Conservation (phyloP, 148 eudicot genomes). For the Rhododendron vialii region DNA sequence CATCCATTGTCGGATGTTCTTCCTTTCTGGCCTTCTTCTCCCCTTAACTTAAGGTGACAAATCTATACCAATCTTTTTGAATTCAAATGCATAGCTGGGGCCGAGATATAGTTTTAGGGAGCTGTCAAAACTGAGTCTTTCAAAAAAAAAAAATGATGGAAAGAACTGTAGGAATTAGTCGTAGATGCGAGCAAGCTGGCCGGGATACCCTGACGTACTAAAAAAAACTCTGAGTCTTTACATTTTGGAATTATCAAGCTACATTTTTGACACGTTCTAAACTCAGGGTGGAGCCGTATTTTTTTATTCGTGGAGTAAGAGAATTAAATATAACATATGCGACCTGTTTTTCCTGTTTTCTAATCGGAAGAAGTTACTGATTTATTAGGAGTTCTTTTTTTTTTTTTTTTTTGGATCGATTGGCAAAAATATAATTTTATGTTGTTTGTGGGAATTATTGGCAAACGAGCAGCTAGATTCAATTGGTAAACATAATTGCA, state of each 20-base stretch:
- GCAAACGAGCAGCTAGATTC: neutral
- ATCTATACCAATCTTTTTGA: neutral
- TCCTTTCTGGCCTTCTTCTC: conserved; percentile 76
- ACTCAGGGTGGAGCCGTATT: neutral
- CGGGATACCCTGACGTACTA: neutral
- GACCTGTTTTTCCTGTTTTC: neutral
- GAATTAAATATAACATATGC: neutral
- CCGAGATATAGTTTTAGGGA: neutral
- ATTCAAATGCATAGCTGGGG: neutral
- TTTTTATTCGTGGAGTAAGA: neutral
- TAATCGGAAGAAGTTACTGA: neutral
- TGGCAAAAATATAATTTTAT: too few relatives aligned
- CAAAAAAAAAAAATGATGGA: too few relatives aligned
- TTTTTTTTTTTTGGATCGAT: too few relatives aligned
- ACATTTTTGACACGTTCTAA: neutral
- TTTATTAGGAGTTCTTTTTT: too few relatives aligned
- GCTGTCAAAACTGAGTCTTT: neutral
- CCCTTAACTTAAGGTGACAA: conserved; percentile 60
- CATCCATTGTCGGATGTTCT: conserved; percentile 44
- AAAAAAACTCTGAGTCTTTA: neutral
- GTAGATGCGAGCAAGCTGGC: neutral
- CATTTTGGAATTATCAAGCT: neutral
- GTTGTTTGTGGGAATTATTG: too few relatives aligned
- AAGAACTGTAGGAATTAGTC: too few relatives aligned
- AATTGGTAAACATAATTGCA: neutral